Evolutionary conservation across 139 green algal genomes (phyloP), one percentile per base, ranked within the genome.

Genomic region (Edaphochlamys debaryana): DNA sequence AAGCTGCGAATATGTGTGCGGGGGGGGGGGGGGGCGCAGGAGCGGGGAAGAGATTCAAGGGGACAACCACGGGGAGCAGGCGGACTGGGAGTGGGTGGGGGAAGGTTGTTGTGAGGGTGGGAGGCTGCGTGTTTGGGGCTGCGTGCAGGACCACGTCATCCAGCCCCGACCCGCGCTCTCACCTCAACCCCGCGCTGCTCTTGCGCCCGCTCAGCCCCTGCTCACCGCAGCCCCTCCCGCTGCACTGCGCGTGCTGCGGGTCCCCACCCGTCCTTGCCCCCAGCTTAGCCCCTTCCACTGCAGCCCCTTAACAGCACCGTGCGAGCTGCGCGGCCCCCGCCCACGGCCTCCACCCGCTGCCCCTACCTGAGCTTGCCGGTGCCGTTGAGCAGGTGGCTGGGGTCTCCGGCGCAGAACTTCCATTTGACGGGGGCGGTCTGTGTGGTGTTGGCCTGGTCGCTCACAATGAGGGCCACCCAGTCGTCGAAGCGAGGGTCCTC

Each of bases 351-450:
- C n/a, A n/a, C n/a, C n/a, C 3, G 20, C 66, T 19, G 7, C 27
- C 11, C 77, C 32, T 41, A 92, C 90, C 42, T 87, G 11, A 90
- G 75, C 1, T 15, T 77, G 27, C 90, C 90, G 8, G 19, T 29
- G 19, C 90, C 90, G 1, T 3, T 66, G 9, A 3, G 8, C 4
- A 93, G n/a, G 66, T 93, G 88, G 19, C 11, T 30, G 27, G 67
- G 56, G 45, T 69, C 50, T 0, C 68, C 40, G 8, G 80, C 78
- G 11, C 87, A 87, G 11, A 86, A 85, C 38, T 85, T 75, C 70
- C 86, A 91, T 72, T 93, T 93, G n/a, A 79, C 81, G 52, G 89
- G 87, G 6, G 87, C 82, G n/a, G 73, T 90, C 30, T 69, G 30
- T 5, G 54, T 76, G 7, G 89, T 30, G 54, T 92, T 72, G 15